Percentiles rank a stretch among this genome's conserved stretches.
These are phyloP conservation scores for Grosmannia clavigera DNA, from an alignment of 2,329 filamentous ascomycete genomes.

Conservation along the genomic window DNA sequence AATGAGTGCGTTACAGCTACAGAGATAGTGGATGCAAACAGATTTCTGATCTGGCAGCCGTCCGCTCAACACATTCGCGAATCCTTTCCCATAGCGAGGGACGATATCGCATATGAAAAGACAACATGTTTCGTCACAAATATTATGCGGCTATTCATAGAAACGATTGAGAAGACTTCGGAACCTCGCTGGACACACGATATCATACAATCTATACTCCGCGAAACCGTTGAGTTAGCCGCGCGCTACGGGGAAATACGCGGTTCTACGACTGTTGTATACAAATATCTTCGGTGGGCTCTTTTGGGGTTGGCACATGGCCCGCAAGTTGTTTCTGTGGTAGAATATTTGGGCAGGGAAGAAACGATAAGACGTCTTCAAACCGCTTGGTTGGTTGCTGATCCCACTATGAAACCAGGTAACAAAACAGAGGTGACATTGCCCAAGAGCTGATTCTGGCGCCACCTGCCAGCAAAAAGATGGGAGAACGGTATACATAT, in stretches of 20 bases:
- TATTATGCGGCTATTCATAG: constrained; percentile 5
- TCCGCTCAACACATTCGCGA: constrained; percentile 1
- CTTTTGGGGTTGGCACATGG: constrained; percentile 17
- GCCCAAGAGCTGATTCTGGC: too few relatives aligned
- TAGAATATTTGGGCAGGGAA: constrained; percentile 18
- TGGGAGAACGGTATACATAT: not conserved
- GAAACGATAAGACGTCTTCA: constrained; percentile 17
- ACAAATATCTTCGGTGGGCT: constrained; percentile 19
- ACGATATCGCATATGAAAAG: not conserved
- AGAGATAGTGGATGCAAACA: constrained; percentile 11
- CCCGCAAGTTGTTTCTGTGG: constrained; percentile 13
- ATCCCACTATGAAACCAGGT: not conserved
- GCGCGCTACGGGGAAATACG: not conserved
- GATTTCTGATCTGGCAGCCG: constrained; percentile 17
- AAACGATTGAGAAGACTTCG: constrained; percentile 5
- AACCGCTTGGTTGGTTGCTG: constrained; percentile 3
- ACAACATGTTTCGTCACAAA: not conserved
- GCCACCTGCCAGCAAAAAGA: not conserved
- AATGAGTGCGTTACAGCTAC: constrained; percentile 6
- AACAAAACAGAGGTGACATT: not conserved
- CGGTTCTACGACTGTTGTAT: constrained; percentile 10
- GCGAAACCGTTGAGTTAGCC: constrained; percentile 2
- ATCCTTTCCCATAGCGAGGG: constrained; percentile 1
- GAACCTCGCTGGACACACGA: constrained; percentile 8
- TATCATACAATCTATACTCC: constrained; percentile 1